Conservation (phyloP, 164 flowering plant species). For the Annona cherimola region DNA sequence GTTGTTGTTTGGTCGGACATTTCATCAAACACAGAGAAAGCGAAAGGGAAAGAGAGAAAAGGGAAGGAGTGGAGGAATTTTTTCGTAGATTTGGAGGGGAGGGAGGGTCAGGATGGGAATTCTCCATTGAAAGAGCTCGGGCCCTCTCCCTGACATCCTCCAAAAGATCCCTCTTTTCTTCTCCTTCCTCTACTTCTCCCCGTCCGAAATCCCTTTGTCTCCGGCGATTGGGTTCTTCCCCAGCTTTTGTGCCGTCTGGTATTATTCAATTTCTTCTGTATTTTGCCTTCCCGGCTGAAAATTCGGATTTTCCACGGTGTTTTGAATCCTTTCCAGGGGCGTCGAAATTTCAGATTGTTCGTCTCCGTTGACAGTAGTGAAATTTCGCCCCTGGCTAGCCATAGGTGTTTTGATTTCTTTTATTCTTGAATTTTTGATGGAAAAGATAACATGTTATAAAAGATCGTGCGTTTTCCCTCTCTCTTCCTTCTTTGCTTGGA, state of each 20-base stretch:
- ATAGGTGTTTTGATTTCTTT: background rate
- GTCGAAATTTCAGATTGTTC: background rate
- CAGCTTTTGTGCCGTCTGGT: constrained; percentile 2
- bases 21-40: background rate
- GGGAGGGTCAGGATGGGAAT: background rate
- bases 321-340: background rate
- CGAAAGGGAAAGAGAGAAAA: constrained; percentile 1
- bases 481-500: background rate
- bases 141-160: constrained; percentile 24
- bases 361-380: too few species aligned
- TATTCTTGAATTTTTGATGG: background rate
- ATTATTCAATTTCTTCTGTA: background rate
- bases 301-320: background rate
- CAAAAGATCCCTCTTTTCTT: constrained; percentile 5
- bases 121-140: constrained; percentile 24
- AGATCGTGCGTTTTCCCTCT: background rate
- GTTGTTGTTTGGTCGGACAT: background rate
- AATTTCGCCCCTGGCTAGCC: background rate
- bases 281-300: background rate
- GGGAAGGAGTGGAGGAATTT: constrained; percentile 16
- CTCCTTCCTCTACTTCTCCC: background rate
- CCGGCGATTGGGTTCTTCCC: background rate
- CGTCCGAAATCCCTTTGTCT: background rate
- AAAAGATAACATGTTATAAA: background rate
- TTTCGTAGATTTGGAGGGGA: background rate